A percentile compares a stretch with the other conserved stretches of the same genome.
phyloP scores from a whole-genome alignment of 1,139 yeast genomes.

The Citeromyces hawaiiensis region DNA sequence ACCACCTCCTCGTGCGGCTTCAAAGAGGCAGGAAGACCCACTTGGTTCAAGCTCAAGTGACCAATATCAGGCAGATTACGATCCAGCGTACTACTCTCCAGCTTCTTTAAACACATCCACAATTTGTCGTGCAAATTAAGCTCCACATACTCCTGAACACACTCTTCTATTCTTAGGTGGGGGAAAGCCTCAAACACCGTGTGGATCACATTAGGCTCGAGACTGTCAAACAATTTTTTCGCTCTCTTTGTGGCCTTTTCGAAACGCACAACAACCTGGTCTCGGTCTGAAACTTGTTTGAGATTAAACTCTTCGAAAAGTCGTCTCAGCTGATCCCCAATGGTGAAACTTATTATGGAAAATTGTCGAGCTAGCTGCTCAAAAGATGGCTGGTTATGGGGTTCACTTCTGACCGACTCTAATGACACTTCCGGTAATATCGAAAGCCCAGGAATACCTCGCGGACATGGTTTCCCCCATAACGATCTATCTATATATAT shows the following conservation, averaged over 20 bases:
- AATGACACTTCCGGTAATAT: no score
- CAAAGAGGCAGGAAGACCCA: slow-evolving; percentile 44
- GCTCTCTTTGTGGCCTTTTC: slow-evolving; percentile 23
- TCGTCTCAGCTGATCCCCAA: slow-evolving; percentile 29
- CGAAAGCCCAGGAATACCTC: no score
- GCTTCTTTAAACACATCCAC: slow-evolving; percentile 27
- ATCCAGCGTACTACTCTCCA: slow-evolving; percentile 17
- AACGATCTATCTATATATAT: no score
- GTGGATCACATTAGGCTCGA: not conserved
- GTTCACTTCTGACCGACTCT: no score
- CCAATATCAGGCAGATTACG: slow-evolving; percentile 27
- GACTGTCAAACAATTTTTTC: slow-evolving; percentile 19
- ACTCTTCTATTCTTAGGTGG: slow-evolving; percentile 34
- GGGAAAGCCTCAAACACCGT: slow-evolving; percentile 17
- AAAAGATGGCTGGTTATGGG: slow-evolving; percentile 15
- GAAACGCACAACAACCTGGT: slow-evolving; percentile 17
- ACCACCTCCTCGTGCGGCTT: slow-evolving; percentile 25
- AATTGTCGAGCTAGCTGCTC: slow-evolving; percentile 30
- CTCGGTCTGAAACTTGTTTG: slow-evolving; percentile 7
- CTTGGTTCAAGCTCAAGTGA: slow-evolving; percentile 55
- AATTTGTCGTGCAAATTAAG: slow-evolving; percentile 50
- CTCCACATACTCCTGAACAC: slow-evolving; percentile 62
- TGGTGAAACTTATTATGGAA: slow-evolving; percentile 31
- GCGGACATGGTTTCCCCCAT: no score
- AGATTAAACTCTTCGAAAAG: slow-evolving; percentile 21